Evolutionary conservation across 768 basidiomycete species (phyloP).

Genomic region (Lactarius sp.): DNA sequence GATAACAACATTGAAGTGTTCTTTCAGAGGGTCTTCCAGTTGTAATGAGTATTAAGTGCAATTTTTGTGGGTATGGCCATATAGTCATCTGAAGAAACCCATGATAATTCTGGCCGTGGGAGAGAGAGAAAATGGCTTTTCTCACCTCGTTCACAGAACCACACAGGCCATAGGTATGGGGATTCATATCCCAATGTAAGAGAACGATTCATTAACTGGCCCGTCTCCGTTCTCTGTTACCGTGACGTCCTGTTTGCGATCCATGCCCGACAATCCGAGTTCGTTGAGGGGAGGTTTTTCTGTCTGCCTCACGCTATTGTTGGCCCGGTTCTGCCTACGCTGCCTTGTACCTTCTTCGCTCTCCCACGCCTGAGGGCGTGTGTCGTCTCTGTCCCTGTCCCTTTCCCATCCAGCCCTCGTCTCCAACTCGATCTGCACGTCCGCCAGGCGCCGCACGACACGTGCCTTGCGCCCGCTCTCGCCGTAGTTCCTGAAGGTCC

Average conservation of each 20-base stretch:
- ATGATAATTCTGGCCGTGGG: background rate
- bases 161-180: background rate
- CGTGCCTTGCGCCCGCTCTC: constrained; percentile 23
- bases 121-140: background rate
- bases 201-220: constrained; percentile 4
- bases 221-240: background rate
- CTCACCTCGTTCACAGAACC: background rate
- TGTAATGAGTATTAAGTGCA: background rate
- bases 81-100: background rate
- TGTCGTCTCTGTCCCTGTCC: background rate
- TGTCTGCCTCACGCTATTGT: background rate
- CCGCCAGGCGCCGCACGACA: constrained; percentile 14
- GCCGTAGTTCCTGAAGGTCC: constrained; percentile 59
- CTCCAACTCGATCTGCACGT: constrained; percentile 27
- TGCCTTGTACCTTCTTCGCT: background rate
- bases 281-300: background rate
- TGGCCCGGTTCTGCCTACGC: background rate
- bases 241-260: constrained; percentile 2
- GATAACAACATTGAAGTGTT: background rate
- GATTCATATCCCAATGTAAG: constrained; percentile 4
- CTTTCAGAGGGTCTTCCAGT: background rate
- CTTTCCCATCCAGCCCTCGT: background rate
- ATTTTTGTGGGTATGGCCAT: background rate
- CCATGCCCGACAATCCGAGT: constrained; percentile 16
- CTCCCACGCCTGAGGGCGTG: background rate